Percentiles rank a stretch among this genome's conserved stretches.
Conservation (phyloP, 768 basidiomycete species). For the Lyophyllum atratum region DNA sequence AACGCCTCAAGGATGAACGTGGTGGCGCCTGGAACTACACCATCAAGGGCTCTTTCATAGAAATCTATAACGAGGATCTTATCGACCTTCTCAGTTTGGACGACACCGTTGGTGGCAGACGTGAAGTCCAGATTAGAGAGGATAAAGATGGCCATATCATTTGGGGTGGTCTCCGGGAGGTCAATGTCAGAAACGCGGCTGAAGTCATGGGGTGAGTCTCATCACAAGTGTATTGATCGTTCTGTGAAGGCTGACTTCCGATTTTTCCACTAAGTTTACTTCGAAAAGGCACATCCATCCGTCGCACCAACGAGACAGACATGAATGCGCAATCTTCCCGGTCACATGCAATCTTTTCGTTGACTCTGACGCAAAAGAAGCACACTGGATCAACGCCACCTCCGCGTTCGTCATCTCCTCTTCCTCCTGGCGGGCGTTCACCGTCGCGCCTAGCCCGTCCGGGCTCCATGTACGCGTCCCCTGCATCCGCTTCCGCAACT, state of each 20-base stretch:
- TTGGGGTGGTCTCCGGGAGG: slow-evolving; percentile 94
- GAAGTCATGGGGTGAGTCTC: slow-evolving; percentile 90
- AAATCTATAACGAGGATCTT: slow-evolving; percentile 98
- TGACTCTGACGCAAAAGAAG: slow-evolving; percentile 91
- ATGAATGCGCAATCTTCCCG: slow-evolving; percentile 99
- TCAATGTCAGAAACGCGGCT: slow-evolving; percentile 75
- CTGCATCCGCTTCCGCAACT: slow-evolving; percentile 34
- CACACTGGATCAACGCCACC: slow-evolving; percentile 70
- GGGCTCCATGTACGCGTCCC: slow-evolving; percentile 68
- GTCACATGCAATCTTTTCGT: slow-evolving; percentile 98
- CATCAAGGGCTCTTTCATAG: slow-evolving; percentile 91
- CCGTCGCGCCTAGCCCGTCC: slow-evolving; percentile 79
- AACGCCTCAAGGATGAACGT: slow-evolving; percentile 76
- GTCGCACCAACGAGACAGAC: slow-evolving; percentile 95
- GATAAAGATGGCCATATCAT: slow-evolving; percentile 97
- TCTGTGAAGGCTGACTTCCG: slow-evolving; percentile 5
- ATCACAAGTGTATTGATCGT: slow-evolving; percentile 16
- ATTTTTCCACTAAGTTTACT: slow-evolving; percentile 59
- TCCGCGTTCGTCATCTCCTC: slow-evolving; percentile 75
- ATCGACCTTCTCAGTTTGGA: slow-evolving; percentile 89
- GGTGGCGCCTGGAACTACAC: slow-evolving; percentile 73
- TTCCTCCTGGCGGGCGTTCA: slow-evolving; percentile 74
- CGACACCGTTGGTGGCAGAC: slow-evolving; percentile 62
- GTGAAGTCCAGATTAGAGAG: slow-evolving; percentile 94
- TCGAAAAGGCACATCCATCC: slow-evolving; percentile 84